Base-by-base conservation (phyloP, 2,329 filamentous ascomycete genomes). In the Pseudocercospora ulei region DNA sequence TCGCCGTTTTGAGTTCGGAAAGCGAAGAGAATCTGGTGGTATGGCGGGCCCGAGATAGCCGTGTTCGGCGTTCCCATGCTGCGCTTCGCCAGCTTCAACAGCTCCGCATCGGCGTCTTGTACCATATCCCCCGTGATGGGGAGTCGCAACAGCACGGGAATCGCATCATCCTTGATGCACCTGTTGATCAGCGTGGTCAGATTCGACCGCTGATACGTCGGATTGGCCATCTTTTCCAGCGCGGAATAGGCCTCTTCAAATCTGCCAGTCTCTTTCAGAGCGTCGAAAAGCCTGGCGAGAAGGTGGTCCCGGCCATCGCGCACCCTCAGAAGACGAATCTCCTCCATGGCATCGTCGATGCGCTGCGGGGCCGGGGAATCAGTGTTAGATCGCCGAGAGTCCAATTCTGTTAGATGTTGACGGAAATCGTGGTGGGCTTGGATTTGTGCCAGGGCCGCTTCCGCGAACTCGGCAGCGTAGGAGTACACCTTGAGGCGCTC, bases 11-110 rank as follows among this genome's bases (percentile, higher is more conserved):
- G 78, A 49, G 94, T 80, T 35, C 90, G 78, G 76, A 88, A 95
- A 2, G 87, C 79, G 60, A 95, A 94, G 31, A 96, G 74, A 40
- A 95, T 80, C 54, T 88, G 82, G 57, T 90, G 83, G 57, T 87
- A 93, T 3, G 84, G 82, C 0, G 77, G 72, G 6, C 46, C 44
- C 4, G 55, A 50, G 11, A 48, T 37, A 5, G 45, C 38, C 4
- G 63, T 63, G 20, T 60, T 62, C 17, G 65, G 68, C 39, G 84
- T 80, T 9, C 42, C 36, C 27, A 75, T 67, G 22, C 79, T 76
- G 39, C 75, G 73, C 48, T 75, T 75, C 57, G 82, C 85, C 52
- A 83, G 75, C 22, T 78, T 74, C 4, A 75, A 67, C 7, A 98
- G 73, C 23, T 85, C 78, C 3, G 77, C 75, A 56, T 98, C 88